Evolutionary conservation across 2,329 filamentous ascomycete genomes (phyloP).

Genomic region (Penicillium sp.): DNA sequence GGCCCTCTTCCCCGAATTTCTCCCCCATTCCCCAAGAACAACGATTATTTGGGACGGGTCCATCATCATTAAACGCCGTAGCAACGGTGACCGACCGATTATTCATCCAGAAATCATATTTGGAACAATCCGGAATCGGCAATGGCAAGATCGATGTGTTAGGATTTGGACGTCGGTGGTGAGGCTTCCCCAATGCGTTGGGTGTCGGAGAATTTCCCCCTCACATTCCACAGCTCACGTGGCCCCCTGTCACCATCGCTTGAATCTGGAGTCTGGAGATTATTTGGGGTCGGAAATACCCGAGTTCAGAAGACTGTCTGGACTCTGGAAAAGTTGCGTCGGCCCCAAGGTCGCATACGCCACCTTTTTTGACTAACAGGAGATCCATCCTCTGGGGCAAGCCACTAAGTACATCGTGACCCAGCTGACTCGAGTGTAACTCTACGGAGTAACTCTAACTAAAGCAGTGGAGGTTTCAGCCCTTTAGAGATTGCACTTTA

Average conservation of each 20-base stretch:
- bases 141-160: not conserved
- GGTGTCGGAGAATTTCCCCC: constrained; percentile 6
- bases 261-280: constrained; percentile 4
- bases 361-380: not conserved
- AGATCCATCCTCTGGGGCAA: constrained; percentile 3
- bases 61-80: not conserved
- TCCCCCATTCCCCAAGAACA: not conserved
- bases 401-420: not conserved
- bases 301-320: not conserved
- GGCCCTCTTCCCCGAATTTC: not conserved
- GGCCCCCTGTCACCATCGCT: not conserved
- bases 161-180: not conserved
- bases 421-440: constrained; percentile 16
- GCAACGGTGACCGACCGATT: not conserved
- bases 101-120: too few relatives aligned
- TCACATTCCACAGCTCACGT: constrained; percentile 17
- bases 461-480: not conserved
- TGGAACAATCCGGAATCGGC: not conserved
- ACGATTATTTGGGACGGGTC: not conserved
- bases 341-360: not conserved
- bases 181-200: not conserved
- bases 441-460: constrained; percentile 16
- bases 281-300: not conserved
- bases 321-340: not conserved
- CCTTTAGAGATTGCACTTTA: not conserved